phyloP scores from a whole-genome alignment of 2,329 filamentous ascomycete species.

The Pestalotiopsis sp. region DNA sequence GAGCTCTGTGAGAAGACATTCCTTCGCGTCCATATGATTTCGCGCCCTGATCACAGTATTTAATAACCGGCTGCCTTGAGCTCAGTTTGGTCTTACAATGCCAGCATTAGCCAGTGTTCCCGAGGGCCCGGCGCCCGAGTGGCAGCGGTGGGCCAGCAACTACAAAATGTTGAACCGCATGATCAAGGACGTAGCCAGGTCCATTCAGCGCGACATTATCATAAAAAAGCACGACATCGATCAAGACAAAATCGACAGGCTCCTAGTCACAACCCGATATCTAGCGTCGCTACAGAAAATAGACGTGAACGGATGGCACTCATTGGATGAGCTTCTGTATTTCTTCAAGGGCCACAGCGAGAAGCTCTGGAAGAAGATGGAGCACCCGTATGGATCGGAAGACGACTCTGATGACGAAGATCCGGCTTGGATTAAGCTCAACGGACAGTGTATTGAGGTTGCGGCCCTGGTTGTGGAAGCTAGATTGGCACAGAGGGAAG shows the following conservation, averaged over 20 bases:
- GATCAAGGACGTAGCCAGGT: slow-evolving; percentile 2
- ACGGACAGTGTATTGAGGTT: neutral
- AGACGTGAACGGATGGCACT: neutral
- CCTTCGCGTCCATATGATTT: too few species aligned
- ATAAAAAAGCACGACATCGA: neutral
- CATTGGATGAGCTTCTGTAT: neutral
- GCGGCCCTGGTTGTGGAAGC: neutral
- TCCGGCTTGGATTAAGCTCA: neutral
- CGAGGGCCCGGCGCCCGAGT: neutral
- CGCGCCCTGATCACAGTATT: too few species aligned
- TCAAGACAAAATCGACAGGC: neutral
- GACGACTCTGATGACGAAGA: slow-evolving; percentile 4
- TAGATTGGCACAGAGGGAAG: neutral
- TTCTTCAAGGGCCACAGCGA: neutral
- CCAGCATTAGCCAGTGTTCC: neutral
- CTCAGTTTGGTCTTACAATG: neutral
- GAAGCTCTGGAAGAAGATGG: neutral
- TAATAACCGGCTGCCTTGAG: too few species aligned
- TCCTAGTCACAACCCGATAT: neutral
- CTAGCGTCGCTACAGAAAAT: neutral
- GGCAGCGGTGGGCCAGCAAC: neutral
- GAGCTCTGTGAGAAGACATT: too few species aligned
- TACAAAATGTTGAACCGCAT: slow-evolving; percentile 5
- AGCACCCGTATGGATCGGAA: neutral
- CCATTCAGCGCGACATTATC: neutral